A percentile compares a stretch with the other conserved stretches of the same genome.
Conservation (phyloP, 805 yeast species). For the Zygoascus ofunaensis region DNA sequence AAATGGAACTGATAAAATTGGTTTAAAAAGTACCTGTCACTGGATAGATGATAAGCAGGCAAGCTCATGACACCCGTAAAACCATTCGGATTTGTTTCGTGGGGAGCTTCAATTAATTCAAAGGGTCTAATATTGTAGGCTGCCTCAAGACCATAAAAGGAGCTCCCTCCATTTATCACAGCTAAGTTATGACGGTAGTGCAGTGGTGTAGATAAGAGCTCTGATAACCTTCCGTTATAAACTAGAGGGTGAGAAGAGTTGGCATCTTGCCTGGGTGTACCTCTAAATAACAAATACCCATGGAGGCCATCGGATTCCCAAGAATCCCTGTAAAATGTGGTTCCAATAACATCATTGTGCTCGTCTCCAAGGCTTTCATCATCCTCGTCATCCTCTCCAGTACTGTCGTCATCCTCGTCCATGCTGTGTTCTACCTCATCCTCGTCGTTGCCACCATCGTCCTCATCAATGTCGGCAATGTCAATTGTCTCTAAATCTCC, state of each 20-base stretch:
- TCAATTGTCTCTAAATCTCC: not conserved
- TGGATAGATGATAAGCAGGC: not conserved
- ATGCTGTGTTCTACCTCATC: constrained; percentile 7
- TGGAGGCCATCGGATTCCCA: not conserved
- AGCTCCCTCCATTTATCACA: not conserved
- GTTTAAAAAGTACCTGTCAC: not conserved
- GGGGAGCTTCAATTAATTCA: not conserved
- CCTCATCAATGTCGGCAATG: constrained; percentile 13
- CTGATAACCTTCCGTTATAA: not conserved
- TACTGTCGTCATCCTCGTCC: constrained; percentile 11
- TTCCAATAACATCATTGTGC: too few species aligned
- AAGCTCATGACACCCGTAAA: not conserved
- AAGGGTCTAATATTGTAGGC: not conserved
- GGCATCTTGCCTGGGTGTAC: not conserved
- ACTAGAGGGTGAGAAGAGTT: not conserved
- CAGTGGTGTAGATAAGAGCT: not conserved
- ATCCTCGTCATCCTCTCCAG: constrained; percentile 21
- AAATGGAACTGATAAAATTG: not conserved
- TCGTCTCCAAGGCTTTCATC: too few species aligned
- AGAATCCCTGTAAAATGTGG: not conserved
- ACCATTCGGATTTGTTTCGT: not conserved
- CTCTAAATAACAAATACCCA: not conserved
- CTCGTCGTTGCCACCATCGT: constrained; percentile 10
- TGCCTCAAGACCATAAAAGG: not conserved
- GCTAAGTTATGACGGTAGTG: not conserved